Conservation (phyloP, 2,329 filamentous ascomycete species). For the Nakataea oryzae region DNA sequence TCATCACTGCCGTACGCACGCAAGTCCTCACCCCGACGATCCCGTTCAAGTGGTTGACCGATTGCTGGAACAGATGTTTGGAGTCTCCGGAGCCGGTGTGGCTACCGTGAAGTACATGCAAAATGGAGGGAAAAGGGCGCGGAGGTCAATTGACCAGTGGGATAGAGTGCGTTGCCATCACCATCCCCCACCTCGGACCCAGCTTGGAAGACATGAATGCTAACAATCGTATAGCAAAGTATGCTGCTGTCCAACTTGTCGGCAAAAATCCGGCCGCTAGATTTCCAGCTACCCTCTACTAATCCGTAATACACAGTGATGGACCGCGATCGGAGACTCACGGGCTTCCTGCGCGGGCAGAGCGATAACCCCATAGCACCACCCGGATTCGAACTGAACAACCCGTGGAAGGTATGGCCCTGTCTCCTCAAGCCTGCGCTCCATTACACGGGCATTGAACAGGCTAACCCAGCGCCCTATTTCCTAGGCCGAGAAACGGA, state of each 20-base stretch:
- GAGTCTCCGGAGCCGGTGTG: constrained; percentile 46
- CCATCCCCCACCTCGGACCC: neutral
- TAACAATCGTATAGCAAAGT: constrained; percentile 41
- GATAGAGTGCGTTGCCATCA: constrained; percentile 37
- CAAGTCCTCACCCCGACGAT: constrained; percentile 4
- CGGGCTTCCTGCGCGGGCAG: constrained; percentile 48
- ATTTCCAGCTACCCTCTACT: neutral
- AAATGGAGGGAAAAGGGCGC: constrained; percentile 50
- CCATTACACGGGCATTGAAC: neutral
- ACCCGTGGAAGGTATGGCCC: constrained; percentile 48
- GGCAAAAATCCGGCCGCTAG: neutral
- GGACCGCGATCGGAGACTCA: constrained; percentile 52
- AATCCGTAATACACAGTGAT: constrained; percentile 41
- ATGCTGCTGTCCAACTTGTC: constrained; percentile 16
- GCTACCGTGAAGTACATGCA: constrained; percentile 44
- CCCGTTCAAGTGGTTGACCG: constrained; percentile 1
- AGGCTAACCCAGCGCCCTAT: constrained; percentile 8
- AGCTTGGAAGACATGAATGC: constrained; percentile 18
- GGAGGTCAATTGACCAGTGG: constrained; percentile 53
- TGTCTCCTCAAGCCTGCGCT: constrained; percentile 4
- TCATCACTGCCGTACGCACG: constrained; percentile 46
- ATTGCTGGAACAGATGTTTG: constrained; percentile 46
- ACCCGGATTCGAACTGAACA: constrained; percentile 50
- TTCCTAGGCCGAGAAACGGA: constrained; percentile 40
- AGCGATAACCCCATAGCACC: constrained; percentile 44